Conservation (phyloP, 2,329 filamentous ascomycete genomes). For the Didymella keratinophila region DNA sequence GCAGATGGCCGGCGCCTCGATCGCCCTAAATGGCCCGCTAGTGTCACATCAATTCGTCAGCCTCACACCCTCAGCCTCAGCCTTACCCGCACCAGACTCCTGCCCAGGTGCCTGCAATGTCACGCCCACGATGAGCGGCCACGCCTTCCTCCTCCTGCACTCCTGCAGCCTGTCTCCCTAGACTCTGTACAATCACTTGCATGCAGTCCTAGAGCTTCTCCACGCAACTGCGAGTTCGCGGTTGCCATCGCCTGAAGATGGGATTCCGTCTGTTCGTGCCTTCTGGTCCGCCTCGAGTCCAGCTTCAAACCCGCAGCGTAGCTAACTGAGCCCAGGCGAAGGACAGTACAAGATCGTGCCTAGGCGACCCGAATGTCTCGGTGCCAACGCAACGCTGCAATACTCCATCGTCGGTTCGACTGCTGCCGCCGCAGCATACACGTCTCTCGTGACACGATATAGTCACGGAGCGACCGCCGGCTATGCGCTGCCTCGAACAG, state of each 20-base stretch:
- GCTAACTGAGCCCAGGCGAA: constrained; percentile 33
- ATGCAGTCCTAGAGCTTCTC: neutral
- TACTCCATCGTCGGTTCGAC: constrained; percentile 38
- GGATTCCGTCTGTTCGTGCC: constrained; percentile 40
- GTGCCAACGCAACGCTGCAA: constrained; percentile 41
- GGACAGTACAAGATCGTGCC: constrained; percentile 38
- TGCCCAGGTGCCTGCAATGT: constrained; percentile 1
- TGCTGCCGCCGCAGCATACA: constrained; percentile 36
- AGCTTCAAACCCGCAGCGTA: neutral
- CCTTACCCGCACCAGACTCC: constrained; percentile 7
- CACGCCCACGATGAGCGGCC: constrained; percentile 13
- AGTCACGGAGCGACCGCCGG: constrained; percentile 23
- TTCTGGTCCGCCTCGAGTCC: constrained; percentile 30
- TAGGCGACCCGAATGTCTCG: constrained; percentile 37
- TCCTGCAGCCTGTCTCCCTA: constrained; percentile 1
- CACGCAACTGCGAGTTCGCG: neutral
- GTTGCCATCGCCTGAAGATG: constrained; percentile 24
- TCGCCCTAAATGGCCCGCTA: constrained; percentile 7
- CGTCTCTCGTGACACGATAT: constrained; percentile 31
- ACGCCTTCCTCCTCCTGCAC: constrained; percentile 1
- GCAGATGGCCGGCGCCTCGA: constrained; percentile 4
- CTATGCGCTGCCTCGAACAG: constrained; percentile 21
- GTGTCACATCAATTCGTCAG: constrained; percentile 10
- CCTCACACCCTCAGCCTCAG: constrained; percentile 15
- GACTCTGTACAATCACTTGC: neutral